Percentiles rank a stretch among this genome's conserved stretches.
phyloP scores from a whole-genome alignment of 352 stramenopile species.

The Pythium aristosporum region DNA sequence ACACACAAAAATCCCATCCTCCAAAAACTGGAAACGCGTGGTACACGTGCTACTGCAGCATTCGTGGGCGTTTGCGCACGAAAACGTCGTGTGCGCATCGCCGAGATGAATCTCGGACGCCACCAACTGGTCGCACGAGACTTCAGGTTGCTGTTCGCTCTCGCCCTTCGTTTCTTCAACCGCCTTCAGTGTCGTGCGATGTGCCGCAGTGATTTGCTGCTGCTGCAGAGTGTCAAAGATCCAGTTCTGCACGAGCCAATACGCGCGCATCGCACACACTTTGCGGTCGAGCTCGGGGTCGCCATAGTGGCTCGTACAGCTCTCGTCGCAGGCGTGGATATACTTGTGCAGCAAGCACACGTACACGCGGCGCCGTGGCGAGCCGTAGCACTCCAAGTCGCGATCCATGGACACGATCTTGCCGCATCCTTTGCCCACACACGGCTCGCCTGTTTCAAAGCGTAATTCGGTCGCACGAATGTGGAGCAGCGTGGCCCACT shows the following conservation, averaged over 20 bases:
- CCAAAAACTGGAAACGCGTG: slow-evolving; percentile 59
- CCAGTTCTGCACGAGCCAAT: slow-evolving; percentile 81
- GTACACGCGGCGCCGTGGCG: slow-evolving; percentile 64
- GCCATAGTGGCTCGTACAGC: slow-evolving; percentile 58
- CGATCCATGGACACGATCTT: slow-evolving; percentile 86
- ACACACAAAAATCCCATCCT: slow-evolving; percentile 75
- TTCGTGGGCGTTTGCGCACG: slow-evolving; percentile 38
- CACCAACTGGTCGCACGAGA: slow-evolving; percentile 32
- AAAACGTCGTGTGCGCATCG: slow-evolving; percentile 54
- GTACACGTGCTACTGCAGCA: slow-evolving; percentile 42
- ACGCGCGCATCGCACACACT: slow-evolving; percentile 70
- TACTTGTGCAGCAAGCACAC: slow-evolving; percentile 80
- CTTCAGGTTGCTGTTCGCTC: slow-evolving; percentile 15
- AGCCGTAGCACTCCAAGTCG: slow-evolving; percentile 73
- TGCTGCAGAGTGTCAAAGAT: slow-evolving; percentile 66
- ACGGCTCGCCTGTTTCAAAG: slow-evolving; percentile 71
- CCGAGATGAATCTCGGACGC: slow-evolving; percentile 60
- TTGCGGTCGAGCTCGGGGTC: slow-evolving; percentile 62
- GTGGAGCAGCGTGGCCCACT: slow-evolving; percentile 64
- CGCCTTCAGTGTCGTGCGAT: slow-evolving; percentile 10
- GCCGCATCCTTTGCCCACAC: slow-evolving; percentile 52
- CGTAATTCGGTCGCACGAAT: slow-evolving; percentile 65
- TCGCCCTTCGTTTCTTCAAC: slow-evolving; percentile 27
- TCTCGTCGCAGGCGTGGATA: slow-evolving; percentile 77
- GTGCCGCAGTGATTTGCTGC: slow-evolving; percentile 12